Evolutionary conservation across 2,329 filamentous ascomycete species (phyloP).

Genomic region (Cercospora sojina): DNA sequence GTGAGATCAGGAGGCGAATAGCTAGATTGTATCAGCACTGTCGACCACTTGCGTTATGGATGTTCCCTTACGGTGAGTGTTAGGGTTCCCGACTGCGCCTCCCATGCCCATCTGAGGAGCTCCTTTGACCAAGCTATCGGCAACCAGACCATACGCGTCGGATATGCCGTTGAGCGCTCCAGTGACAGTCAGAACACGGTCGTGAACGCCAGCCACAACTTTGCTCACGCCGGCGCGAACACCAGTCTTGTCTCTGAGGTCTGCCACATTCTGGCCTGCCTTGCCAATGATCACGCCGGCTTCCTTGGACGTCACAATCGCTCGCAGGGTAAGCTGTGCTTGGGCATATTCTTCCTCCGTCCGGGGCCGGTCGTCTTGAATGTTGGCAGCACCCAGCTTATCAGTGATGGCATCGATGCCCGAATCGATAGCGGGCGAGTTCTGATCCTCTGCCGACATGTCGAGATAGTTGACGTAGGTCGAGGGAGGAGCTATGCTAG

Average conservation of each 20-base stretch:
- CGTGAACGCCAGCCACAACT: slow-evolving; percentile 94
- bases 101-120: slow-evolving; percentile 96
- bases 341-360: slow-evolving; percentile 96
- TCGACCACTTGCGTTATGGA: slow-evolving; percentile 24
- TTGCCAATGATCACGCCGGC: slow-evolving; percentile 99
- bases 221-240: slow-evolving; percentile 99
- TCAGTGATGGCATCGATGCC: slow-evolving; percentile 42
- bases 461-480: neutral
- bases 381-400: slow-evolving; percentile 43
- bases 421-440: slow-evolving; percentile 31
- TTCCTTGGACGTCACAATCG: slow-evolving; percentile 98
- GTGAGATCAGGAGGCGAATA: slow-evolving; percentile 95
- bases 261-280: slow-evolving; percentile 95
- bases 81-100: slow-evolving; percentile 79
- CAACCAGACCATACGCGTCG: slow-evolving; percentile 89
- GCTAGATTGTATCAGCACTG: slow-evolving; percentile 54
- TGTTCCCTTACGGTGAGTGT: slow-evolving; percentile 83
- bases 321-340: slow-evolving; percentile 87
- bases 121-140: slow-evolving; percentile 85
- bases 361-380: slow-evolving; percentile 70
- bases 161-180: slow-evolving; percentile 85
- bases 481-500: neutral
- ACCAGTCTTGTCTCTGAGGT: slow-evolving; percentile 93
- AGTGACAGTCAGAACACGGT: slow-evolving; percentile 93
- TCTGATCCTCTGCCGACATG: slow-evolving; percentile 36